Base-by-base conservation (phyloP, 225 moss, liverwort and hornwort species). In the Asterella californica region DNA sequence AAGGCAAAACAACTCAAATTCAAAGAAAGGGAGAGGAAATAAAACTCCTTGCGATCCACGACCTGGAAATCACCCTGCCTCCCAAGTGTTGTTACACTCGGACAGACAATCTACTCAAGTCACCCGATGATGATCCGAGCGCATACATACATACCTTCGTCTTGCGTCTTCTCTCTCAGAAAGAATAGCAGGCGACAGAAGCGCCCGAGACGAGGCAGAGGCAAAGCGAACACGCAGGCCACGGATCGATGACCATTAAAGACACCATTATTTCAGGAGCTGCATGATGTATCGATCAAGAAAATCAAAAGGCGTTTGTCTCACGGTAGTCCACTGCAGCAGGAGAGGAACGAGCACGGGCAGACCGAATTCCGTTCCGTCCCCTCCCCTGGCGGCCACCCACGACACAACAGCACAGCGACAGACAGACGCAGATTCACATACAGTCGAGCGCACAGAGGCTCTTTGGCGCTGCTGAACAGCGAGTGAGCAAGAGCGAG, bases 31-130 rank as follows among this genome's bases (percentile, higher is more conserved):
- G 59, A 59, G 57, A 57, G 24, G 37, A 75, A 34, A 24, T 32
- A 57, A 57, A 52, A 55, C 21, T 65, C 19, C 59, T 38, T 38
- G 59, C 57, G 59, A 77, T 77, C 77, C 63, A 63, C 27, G 0
- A 63, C 45, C 62, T 64, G 4, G 37, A 46, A 18, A 46, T 45
- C 77, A 63, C 45, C 67, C 67, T 67, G 67, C 67, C 64, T 77
- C 77, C 64, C 55, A 12, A 62, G 77, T 63, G 64, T n/a, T 77
- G 46, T 76, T 19, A 76, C 75, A 76, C 75, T 76, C 59, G 57
- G 75, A 57, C 75, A 76, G 75, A 76, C 32, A 71, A 12, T 71
- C 71, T 11, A 72, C 47, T 50, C 48, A 21, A 42, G 46, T 10
- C 38, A 71, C 2, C 9, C 46, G 50, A 74, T n/a, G 49, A 14